Evolutionary conservation across 805 yeast genomes (phyloP).

Genomic region (Metschnikowia colocasiae): DNA sequence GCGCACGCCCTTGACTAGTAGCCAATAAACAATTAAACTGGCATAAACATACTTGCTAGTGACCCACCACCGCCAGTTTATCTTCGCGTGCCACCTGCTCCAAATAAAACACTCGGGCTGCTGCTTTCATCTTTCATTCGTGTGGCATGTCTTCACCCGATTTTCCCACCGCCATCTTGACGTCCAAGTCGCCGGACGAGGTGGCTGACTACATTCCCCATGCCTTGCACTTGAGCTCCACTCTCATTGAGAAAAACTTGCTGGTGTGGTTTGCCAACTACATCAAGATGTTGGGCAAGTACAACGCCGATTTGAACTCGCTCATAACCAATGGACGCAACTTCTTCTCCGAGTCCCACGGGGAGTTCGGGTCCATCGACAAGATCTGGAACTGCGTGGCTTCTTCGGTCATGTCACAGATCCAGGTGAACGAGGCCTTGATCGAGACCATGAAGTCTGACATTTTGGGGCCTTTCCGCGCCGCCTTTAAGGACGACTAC

Average conservation of each 20-base stretch:
- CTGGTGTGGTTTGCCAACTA: conserved; percentile 33
- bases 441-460: conserved; percentile 48
- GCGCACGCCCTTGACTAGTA: not conserved
- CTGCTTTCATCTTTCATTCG: not conserved
- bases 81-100: too few species aligned
- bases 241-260: conserved; percentile 29
- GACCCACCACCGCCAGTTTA: not conserved
- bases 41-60: not conserved
- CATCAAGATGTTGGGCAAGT: conserved; percentile 17
- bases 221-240: conserved; percentile 28
- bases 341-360: conserved; percentile 19
- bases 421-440: conserved; percentile 47
- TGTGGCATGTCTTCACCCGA: conserved; percentile 17
- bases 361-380: conserved; percentile 38
- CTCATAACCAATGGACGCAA: conserved; percentile 22
- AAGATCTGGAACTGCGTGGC: conserved; percentile 46
- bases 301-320: conserved; percentile 22
- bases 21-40: not conserved
- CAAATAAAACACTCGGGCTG: not conserved
- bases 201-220: conserved; percentile 38
- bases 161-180: conserved; percentile 36
- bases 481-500: conserved; percentile 50
- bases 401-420: conserved; percentile 48
- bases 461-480: conserved; percentile 51
- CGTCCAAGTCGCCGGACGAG: conserved; percentile 40